These are phyloP conservation scores for Auriculariales sp. DNA, from an alignment of 768 basidiomycete species.

Conservation along the genomic window DNA sequence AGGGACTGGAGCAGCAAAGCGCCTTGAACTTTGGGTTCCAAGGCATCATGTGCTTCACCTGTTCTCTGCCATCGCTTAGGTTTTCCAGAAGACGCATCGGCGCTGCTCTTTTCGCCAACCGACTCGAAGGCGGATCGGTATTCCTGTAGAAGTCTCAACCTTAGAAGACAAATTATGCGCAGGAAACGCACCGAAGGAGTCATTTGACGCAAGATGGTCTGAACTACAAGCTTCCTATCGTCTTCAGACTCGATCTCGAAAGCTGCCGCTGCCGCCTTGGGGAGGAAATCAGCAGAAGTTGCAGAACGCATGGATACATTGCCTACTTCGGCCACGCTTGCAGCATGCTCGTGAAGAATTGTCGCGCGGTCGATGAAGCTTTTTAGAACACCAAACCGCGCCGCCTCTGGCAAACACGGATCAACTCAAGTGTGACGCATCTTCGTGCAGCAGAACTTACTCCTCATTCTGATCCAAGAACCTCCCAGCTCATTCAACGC, in stretches of 20 bases:
- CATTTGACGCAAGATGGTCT: slow-evolving; percentile 48
- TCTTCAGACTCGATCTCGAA: slow-evolving; percentile 39
- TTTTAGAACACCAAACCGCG: slow-evolving; percentile 64
- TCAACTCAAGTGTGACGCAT: background rate
- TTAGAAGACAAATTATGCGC: background rate
- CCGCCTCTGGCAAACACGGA: slow-evolving; percentile 30
- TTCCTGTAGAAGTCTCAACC: background rate
- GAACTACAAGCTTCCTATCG: slow-evolving; percentile 41
- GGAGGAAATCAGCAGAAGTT: background rate
- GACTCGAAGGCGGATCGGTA: background rate
- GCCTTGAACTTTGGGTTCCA: slow-evolving; percentile 69
- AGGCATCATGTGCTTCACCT: slow-evolving; percentile 18
- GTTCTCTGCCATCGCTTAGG: background rate
- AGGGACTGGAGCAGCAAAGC: slow-evolving; percentile 75
- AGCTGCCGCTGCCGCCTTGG: slow-evolving; percentile 43
- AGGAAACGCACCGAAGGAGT: slow-evolving; percentile 32
- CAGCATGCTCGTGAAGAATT: slow-evolving; percentile 29
- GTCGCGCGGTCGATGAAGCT: slow-evolving; percentile 58
- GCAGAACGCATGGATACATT: background rate
- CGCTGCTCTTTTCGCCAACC: too few species aligned
- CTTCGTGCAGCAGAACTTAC: slow-evolving; percentile 32
- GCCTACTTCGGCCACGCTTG: slow-evolving; percentile 43
- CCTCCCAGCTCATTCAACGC: slow-evolving; percentile 45
- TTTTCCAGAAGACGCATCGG: too few species aligned
- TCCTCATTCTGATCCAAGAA: slow-evolving; percentile 47